phyloP scores from a whole-genome alignment of 1,284 basidiomycete species.

The Afroboletus lepidellus region DNA sequence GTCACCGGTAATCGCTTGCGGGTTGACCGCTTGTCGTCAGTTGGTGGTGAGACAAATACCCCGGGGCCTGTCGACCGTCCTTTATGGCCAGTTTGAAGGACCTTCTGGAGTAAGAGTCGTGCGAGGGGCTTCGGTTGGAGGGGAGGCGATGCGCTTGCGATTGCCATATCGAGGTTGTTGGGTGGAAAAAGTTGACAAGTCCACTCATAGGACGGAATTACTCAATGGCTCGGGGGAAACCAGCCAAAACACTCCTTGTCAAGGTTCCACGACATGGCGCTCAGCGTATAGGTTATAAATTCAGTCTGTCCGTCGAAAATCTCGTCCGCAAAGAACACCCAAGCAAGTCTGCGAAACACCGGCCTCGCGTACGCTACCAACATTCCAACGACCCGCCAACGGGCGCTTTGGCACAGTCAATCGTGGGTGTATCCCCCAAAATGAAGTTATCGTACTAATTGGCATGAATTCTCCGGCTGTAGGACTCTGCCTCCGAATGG shows the following conservation, averaged over 20 bases:
- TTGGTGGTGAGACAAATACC: background rate
- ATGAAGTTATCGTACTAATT: conserved; percentile 3
- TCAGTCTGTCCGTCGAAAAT: conserved; percentile 55
- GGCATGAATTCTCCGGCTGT: background rate
- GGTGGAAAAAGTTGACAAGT: background rate
- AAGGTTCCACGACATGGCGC: conserved; percentile 74
- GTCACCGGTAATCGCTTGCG: conserved; percentile 13
- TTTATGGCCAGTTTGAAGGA: background rate
- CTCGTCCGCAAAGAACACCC: conserved; percentile 47
- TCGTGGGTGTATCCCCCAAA: conserved; percentile 43
- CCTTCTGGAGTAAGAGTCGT: background rate
- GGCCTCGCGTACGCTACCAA: conserved; percentile 56
- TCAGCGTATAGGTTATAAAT: conserved; percentile 62
- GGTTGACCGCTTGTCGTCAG: conserved; percentile 1
- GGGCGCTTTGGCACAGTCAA: conserved; percentile 51
- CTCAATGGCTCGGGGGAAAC: conserved; percentile 31
- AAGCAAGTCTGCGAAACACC: conserved; percentile 23
- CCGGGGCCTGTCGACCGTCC: background rate
- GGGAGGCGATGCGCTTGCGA: background rate
- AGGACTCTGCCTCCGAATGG: conserved; percentile 84
- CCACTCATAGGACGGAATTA: background rate
- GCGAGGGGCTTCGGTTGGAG: background rate
- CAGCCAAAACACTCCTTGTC: conserved; percentile 47
- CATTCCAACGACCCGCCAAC: conserved; percentile 54
- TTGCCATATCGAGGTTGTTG: conserved; percentile 20